Base-by-base conservation (phyloP, 352 stramenopile species). In the Pythium rishiriense region DNA sequence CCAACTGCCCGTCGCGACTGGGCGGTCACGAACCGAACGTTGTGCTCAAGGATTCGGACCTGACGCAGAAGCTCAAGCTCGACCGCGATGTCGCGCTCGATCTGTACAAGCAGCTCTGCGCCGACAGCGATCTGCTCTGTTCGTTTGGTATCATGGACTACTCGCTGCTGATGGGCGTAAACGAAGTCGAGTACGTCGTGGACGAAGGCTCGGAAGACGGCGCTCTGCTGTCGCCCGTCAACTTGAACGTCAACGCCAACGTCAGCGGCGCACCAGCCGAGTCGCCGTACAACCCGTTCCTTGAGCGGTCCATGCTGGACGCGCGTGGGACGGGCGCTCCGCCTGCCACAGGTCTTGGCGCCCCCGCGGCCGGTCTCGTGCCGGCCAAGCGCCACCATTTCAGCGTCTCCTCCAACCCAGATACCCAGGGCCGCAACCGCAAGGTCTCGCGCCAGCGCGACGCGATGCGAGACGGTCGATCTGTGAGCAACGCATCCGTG, bases 71-170 rank as follows among this genome's bases (percentile, higher is more conserved):
- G 68, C 85, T 97, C 31, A 92, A 91, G 48, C 75, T 97, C 17
- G 83, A 93, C 55, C 77, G 74, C 21, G 74, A 88, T 37, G 71
- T 87, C 22, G 79, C 85, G 4, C 49, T 91, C 39, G 78, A 93
- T 24, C 48, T 94, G 37, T 93, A 93, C 61, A 74, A 81, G 24
- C 83, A 94, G 35, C 72, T 97, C 3, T 88, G 79, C 31, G 84
- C 77, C n/a, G 89, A 97, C 64, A 85, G 72, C 25, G 75, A 94
- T 29, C n/a, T 96, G 26, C 69, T 97, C 6, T 93, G 86, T 53
- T 87, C 80, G 33, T 93, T 95, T 69, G 87, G 89, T 21, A 97
- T 97, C 62, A 97, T 97, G 90, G 90, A 97, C 65, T 97, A 97
- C 66, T 96, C 85, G 26, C 64, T 97, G 31, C 80, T 97, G 21